Evolutionary conservation across 2,329 filamentous ascomycete genomes (phyloP).

Genomic region (Cladosporium sp.): DNA sequence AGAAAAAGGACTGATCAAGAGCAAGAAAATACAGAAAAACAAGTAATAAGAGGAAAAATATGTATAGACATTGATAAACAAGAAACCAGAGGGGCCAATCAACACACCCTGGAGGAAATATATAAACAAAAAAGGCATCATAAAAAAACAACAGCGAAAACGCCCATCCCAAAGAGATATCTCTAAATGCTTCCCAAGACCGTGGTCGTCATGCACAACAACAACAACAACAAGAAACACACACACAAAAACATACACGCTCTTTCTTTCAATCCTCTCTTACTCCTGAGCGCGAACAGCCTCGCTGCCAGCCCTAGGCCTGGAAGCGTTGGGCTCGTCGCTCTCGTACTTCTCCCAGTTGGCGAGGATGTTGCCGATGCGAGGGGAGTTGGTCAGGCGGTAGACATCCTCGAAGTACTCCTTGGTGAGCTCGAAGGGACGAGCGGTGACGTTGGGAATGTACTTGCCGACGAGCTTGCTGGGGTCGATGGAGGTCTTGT

Average conservation of each 20-base stretch:
- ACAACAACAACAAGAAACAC: neutral
- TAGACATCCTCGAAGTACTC: slow-evolving; percentile 99
- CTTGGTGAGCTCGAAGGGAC: slow-evolving; percentile 91
- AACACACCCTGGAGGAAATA: too few relatives aligned
- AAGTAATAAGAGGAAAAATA: too few relatives aligned
- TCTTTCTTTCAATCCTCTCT: neutral
- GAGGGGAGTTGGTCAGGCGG: slow-evolving; percentile 74
- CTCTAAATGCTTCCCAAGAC: too few relatives aligned
- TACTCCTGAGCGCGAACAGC: slow-evolving; percentile 16
- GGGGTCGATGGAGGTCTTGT: slow-evolving; percentile 97
- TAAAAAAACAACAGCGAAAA: neutral
- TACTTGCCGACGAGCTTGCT: slow-evolving; percentile 97
- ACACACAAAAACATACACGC: neutral
- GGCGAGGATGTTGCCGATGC: slow-evolving; percentile 74
- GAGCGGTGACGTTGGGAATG: slow-evolving; percentile 96
- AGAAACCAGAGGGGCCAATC: too few relatives aligned
- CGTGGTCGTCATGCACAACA: too few relatives aligned
- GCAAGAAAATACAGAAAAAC: too few relatives aligned
- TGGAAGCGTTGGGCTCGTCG: slow-evolving; percentile 26
- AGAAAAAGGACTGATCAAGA: too few relatives aligned
- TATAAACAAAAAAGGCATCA: neutral
- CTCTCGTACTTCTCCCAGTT: slow-evolving; percentile 60
- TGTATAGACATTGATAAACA: too few relatives aligned
- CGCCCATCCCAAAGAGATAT: slow-evolving; percentile 2
- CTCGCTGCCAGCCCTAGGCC: slow-evolving; percentile 26